Conservation (phyloP, 192 early-diverging fungal genomes). For the Backusella mclennaniae region DNA sequence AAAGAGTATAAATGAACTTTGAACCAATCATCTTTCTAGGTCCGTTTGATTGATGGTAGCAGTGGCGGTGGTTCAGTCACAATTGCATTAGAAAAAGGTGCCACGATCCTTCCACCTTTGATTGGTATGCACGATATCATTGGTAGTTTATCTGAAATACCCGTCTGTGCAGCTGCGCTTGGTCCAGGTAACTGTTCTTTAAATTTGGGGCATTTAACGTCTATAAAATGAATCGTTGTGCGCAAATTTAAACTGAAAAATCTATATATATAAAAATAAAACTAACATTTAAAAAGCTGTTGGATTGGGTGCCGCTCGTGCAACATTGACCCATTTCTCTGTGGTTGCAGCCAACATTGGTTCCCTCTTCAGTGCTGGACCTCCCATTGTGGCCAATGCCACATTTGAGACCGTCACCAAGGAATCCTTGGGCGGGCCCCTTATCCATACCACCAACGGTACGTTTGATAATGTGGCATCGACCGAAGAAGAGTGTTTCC, state of each 20-base stretch:
- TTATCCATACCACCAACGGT: slow-evolving; percentile 35
- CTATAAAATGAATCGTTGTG: too few relatives aligned
- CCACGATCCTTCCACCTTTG: slow-evolving; percentile 28
- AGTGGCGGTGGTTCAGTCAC: slow-evolving; percentile 36
- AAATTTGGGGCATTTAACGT: too few relatives aligned
- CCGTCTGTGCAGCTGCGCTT: slow-evolving; percentile 29
- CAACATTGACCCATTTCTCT: slow-evolving; percentile 36
- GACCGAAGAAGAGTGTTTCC: slow-evolving; percentile 31
- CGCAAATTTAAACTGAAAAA: too few relatives aligned
- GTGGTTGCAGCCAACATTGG: slow-evolving; percentile 28
- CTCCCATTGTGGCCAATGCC: slow-evolving; percentile 36
- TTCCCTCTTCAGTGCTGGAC: slow-evolving; percentile 33
- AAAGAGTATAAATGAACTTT: not conserved
- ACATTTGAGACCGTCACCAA: slow-evolving; percentile 36
- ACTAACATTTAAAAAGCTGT: slow-evolving; percentile 20
- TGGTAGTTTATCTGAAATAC: slow-evolving; percentile 36
- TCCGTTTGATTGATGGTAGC: slow-evolving; percentile 40
- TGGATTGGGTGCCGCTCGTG: slow-evolving; percentile 35
- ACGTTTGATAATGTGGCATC: slow-evolving; percentile 35
- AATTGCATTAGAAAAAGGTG: slow-evolving; percentile 20
- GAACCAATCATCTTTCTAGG: not conserved
- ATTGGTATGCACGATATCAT: slow-evolving; percentile 38
- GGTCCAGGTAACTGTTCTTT: slow-evolving; percentile 18
- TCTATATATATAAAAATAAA: not conserved
- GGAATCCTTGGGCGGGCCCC: slow-evolving; percentile 30